phyloP scores from a whole-genome alignment of 352 stramenopile genomes.

The Phytophthora tubulina region DNA sequence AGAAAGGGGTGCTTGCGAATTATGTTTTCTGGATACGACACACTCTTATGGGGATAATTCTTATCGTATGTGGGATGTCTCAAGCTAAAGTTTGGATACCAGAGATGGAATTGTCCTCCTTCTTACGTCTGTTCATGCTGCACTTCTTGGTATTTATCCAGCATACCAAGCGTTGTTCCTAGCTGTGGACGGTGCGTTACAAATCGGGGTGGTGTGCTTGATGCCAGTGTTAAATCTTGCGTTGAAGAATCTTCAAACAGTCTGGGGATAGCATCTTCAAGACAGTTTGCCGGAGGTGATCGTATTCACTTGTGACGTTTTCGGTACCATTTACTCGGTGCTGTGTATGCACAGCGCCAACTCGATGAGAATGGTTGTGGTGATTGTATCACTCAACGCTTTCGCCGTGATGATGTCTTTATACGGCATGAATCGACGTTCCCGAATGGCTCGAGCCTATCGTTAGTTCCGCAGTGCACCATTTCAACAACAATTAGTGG shows the following conservation, averaged over 20 bases:
- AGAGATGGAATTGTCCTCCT: slow-evolving; percentile 26
- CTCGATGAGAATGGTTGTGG: slow-evolving; percentile 24
- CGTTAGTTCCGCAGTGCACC: background rate
- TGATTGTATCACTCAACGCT: slow-evolving; percentile 19
- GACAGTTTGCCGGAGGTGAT: slow-evolving; percentile 36
- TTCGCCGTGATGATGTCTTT: slow-evolving; percentile 12
- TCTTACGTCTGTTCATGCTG: too few species aligned
- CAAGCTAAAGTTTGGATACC: slow-evolving; percentile 35
- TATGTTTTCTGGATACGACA: slow-evolving; percentile 44
- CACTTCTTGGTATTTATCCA: slow-evolving; percentile 32
- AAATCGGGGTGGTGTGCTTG: slow-evolving; percentile 20
- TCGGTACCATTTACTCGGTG: slow-evolving; percentile 45
- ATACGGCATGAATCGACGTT: slow-evolving; percentile 21
- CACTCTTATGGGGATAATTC: slow-evolving; percentile 12
- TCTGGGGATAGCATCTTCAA: slow-evolving; percentile 32
- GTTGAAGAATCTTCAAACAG: slow-evolving; percentile 41
- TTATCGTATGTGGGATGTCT: slow-evolving; percentile 20
- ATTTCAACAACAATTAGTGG: background rate
- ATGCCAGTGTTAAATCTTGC: slow-evolving; percentile 42
- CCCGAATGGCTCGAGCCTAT: slow-evolving; percentile 1
- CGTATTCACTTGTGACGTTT: slow-evolving; percentile 42
- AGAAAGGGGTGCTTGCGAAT: slow-evolving; percentile 23
- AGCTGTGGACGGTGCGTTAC: background rate
- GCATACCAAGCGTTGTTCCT: slow-evolving; percentile 42
- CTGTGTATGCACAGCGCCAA: slow-evolving; percentile 39